Percentiles rank a stretch among this genome's conserved stretches.
These are phyloP conservation scores for Quercus lobata DNA, from an alignment of 331 rosid species.

Conservation along the genomic window DNA sequence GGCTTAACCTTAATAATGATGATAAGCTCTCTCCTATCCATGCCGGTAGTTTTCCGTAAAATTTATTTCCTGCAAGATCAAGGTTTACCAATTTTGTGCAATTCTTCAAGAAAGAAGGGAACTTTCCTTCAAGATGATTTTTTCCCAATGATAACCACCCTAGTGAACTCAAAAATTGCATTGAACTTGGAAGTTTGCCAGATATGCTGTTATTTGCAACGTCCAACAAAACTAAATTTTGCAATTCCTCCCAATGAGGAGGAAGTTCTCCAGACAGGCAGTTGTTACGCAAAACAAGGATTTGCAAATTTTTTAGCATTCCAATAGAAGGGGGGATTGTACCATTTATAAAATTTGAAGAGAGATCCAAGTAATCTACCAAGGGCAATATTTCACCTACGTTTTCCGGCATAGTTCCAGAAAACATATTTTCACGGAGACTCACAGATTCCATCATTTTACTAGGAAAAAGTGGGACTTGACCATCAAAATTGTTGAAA, in stretches of 20 bases:
- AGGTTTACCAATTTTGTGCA: background rate
- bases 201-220: background rate
- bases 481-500: background rate
- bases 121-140: background rate
- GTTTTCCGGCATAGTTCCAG: constrained; percentile 4
- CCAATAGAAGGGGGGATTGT: constrained; percentile 5
- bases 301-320: background rate
- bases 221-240: fast-evolving
- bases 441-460: background rate
- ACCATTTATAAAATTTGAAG: background rate
- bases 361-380: background rate
- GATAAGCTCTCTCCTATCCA: constrained; percentile 9
- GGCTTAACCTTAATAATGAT: background rate
- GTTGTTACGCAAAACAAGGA: background rate
- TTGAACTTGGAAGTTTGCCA: background rate
- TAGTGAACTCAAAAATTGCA: background rate
- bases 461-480: background rate
- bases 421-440: background rate
- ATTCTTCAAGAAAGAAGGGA: constrained; percentile 1
- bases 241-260: background rate
- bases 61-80: constrained; percentile 10
- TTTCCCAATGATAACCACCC: background rate
- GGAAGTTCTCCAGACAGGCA: background rate
- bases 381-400: background rate
- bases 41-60: background rate